phyloP scores from a whole-genome alignment of 1,284 basidiomycete species.

The Neonothopanus nambi region DNA sequence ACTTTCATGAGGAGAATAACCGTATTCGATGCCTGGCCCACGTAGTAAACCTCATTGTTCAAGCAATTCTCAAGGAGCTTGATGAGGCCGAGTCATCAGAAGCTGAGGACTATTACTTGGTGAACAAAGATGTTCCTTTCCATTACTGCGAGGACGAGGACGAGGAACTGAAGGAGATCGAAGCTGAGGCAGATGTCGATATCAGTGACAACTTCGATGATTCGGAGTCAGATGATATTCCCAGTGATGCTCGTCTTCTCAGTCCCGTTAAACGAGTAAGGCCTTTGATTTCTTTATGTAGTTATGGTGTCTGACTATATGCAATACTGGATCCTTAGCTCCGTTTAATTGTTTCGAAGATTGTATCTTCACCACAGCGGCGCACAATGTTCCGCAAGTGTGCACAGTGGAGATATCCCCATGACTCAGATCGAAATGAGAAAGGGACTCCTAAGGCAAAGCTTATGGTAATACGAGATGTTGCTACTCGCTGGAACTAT shows the following conservation, averaged over 20 bases:
- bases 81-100: constrained; percentile 32
- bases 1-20: constrained; percentile 17
- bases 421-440: not conserved
- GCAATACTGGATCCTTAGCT: constrained; percentile 12
- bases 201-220: too few relatives aligned
- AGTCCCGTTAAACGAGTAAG: constrained; percentile 3
- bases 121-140: constrained; percentile 27
- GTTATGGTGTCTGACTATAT: not conserved
- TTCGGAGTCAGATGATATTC: constrained; percentile 11
- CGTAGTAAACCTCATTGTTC: constrained; percentile 39
- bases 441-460: not conserved
- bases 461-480: constrained; percentile 8
- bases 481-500: constrained; percentile 7
- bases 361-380: constrained; percentile 17
- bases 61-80: constrained; percentile 29
- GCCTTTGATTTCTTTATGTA: not conserved
- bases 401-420: constrained; percentile 9
- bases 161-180: constrained; percentile 19
- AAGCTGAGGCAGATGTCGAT: constrained; percentile 15
- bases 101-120: constrained; percentile 26
- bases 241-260: not conserved
- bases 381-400: constrained; percentile 9
- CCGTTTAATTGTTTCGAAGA: constrained; percentile 14
- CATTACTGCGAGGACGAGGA: constrained; percentile 30
- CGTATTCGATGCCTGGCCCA: constrained; percentile 25